These are phyloP conservation scores for Scheffersomyces insectosa DNA, from an alignment of 1,139 yeast genomes.

Conservation along the genomic window DNA sequence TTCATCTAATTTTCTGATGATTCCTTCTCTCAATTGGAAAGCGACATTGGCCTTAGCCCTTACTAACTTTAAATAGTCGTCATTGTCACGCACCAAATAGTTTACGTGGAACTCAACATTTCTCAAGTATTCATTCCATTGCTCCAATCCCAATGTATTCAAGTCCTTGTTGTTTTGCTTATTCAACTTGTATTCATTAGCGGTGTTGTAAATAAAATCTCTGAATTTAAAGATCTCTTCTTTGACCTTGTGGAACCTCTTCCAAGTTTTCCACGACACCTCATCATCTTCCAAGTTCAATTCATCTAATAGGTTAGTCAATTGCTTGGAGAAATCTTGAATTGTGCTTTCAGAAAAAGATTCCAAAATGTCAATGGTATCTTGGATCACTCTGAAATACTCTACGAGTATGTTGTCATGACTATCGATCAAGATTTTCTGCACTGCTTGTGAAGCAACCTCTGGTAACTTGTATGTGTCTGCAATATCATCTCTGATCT, in stretches of 20 bases:
- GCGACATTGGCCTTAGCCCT: slow-evolving; percentile 83
- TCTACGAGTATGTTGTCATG: slow-evolving; percentile 32
- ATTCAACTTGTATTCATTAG: slow-evolving; percentile 33
- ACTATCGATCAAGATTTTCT: slow-evolving; percentile 33
- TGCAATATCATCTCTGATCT: slow-evolving; percentile 54
- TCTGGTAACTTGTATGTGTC: slow-evolving; percentile 38
- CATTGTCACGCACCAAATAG: slow-evolving; percentile 65
- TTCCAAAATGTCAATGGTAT: slow-evolving; percentile 64
- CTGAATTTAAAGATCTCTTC: slow-evolving; percentile 55
- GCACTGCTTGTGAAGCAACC: slow-evolving; percentile 30
- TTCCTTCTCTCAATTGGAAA: slow-evolving; percentile 68
- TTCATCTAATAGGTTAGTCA: slow-evolving; percentile 32
- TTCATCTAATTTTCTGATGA: slow-evolving; percentile 10
- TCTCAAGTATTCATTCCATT: slow-evolving; percentile 52
- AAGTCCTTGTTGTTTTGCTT: slow-evolving; percentile 14
- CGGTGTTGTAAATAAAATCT: slow-evolving; percentile 53
- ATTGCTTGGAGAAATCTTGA: slow-evolving; percentile 48
- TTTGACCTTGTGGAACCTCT: slow-evolving; percentile 59
- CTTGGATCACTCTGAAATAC: slow-evolving; percentile 50
- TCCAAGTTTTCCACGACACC: slow-evolving; percentile 66
- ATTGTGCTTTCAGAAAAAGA: slow-evolving; percentile 70
- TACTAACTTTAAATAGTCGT: slow-evolving; percentile 66
- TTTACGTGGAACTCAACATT: slow-evolving; percentile 63
- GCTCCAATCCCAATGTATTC: slow-evolving; percentile 38
- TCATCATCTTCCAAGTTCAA: slow-evolving; percentile 32